These are phyloP conservation scores for Phlebiopsis gigantea DNA, from an alignment of 768 basidiomycete species.

Conservation along the genomic window DNA sequence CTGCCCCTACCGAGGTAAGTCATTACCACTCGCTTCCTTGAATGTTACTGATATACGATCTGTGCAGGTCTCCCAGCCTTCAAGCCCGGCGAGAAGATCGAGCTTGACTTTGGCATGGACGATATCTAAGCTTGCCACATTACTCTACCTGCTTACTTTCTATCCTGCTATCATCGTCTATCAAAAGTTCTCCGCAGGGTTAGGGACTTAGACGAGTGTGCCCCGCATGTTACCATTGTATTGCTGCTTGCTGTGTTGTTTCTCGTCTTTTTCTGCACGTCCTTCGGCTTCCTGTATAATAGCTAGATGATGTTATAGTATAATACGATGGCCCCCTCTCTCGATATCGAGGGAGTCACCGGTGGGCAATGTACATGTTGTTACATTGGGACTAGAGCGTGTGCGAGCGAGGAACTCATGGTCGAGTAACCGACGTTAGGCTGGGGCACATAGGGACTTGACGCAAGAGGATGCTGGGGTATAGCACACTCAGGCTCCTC, in stretches of 20 bases:
- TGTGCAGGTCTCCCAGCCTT: constrained; percentile 87
- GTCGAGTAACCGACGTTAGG: constrained; percentile 2
- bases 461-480: neutral
- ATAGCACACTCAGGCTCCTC: constrained; percentile 20
- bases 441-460: neutral
- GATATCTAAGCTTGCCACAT: constrained; percentile 82
- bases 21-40: neutral
- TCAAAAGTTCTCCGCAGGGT: neutral
- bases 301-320: constrained; percentile 3
- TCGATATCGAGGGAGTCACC: neutral
- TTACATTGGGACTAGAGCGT: no score
- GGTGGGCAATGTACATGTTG: constrained; percentile 2
- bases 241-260: neutral
- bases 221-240: neutral
- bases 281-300: neutral
- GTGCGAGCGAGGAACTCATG: constrained; percentile 7
- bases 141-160: neutral
- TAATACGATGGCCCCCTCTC: neutral
- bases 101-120: constrained; percentile 85
- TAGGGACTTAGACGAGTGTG: constrained; percentile 1
- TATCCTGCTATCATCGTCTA: neutral
- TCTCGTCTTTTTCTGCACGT: neutral
- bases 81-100: constrained; percentile 97
- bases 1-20: constrained; percentile 93
- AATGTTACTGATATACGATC: neutral